Conservation (phyloP, 2,329 filamentous ascomycete species). For the Scedosporium dehoogii region DNA sequence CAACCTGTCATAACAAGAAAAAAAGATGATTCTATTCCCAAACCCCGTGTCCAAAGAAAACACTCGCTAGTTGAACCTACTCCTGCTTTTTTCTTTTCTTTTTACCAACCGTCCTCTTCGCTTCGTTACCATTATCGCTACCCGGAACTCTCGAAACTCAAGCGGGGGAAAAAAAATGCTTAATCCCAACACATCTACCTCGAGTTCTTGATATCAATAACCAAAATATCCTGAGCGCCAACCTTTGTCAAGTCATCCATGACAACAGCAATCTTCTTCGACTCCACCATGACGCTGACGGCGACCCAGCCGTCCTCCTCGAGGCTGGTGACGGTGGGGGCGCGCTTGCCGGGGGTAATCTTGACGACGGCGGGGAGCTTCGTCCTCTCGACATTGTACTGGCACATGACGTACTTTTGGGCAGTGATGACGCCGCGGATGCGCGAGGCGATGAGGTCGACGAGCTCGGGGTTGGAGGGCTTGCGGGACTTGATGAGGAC, state of each 20-base stretch:
- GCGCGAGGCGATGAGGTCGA: slow-evolving; percentile 75
- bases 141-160: background rate
- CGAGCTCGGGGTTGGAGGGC: slow-evolving; percentile 68
- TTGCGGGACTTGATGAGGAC: slow-evolving; percentile 86
- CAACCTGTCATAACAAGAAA: no score
- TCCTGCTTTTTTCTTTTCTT: background rate
- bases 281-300: slow-evolving; percentile 88
- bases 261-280: slow-evolving; percentile 70
- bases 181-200: slow-evolving; percentile 23
- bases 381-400: slow-evolving; percentile 79
- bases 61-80: background rate
- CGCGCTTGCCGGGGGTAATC: slow-evolving; percentile 88
- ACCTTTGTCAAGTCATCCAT: slow-evolving; percentile 76
- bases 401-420: slow-evolving; percentile 87
- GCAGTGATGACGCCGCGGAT: slow-evolving; percentile 93
- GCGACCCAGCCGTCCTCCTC: slow-evolving; percentile 90
- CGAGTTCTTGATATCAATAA: slow-evolving; percentile 78
- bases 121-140: background rate
- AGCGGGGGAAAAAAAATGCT: background rate
- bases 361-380: slow-evolving; percentile 57
- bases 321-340: slow-evolving; percentile 81
- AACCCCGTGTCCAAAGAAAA: background rate
- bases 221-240: slow-evolving; percentile 77
- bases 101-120: background rate
- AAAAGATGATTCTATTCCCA: background rate